Evolutionary conservation across 768 basidiomycete species (phyloP).

Genomic region (Pisolithus microcarpus): DNA sequence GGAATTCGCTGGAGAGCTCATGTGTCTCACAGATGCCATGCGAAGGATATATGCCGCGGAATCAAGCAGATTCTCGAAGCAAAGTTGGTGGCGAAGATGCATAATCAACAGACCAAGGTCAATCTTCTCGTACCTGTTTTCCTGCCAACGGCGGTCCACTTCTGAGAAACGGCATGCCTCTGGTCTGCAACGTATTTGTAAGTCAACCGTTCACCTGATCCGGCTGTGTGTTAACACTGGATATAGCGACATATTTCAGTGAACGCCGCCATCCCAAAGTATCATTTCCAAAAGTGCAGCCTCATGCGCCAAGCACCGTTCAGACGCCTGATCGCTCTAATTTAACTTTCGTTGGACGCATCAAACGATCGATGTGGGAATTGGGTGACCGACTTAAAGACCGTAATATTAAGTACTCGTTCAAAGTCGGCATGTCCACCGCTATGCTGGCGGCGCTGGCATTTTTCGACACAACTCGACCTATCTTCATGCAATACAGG

Average conservation of each 20-base stretch:
- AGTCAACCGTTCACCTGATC: slow-evolving; percentile 10
- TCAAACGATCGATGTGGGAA: slow-evolving; percentile 69
- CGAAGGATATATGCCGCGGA: slow-evolving; percentile 68
- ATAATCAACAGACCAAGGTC: slow-evolving; percentile 18
- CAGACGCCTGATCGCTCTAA: slow-evolving; percentile 64
- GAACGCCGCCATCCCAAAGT: slow-evolving; percentile 46
- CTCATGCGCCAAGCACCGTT: slow-evolving; percentile 80
- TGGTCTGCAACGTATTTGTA: slow-evolving; percentile 38
- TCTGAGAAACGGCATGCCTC: slow-evolving; percentile 13
- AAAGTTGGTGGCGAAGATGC: slow-evolving; percentile 36
- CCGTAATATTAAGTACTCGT: slow-evolving; percentile 75
- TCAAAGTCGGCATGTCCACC: slow-evolving; percentile 81
- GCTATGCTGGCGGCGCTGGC: slow-evolving; percentile 83
- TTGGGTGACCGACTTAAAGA: slow-evolving; percentile 59
- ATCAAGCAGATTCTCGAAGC: slow-evolving; percentile 33
- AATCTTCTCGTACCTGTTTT: slow-evolving; percentile 16
- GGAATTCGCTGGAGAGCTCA: slow-evolving; percentile 83
- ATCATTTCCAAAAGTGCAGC: slow-evolving; percentile 73
- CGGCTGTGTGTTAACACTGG: slow-evolving; percentile 5
- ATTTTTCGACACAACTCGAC: slow-evolving; percentile 73
- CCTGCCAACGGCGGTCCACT: slow-evolving; percentile 8
- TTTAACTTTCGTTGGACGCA: slow-evolving; percentile 51
- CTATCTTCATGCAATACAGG: slow-evolving; percentile 70
- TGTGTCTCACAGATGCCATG: slow-evolving; percentile 79
- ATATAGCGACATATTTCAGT: slow-evolving; percentile 47